Evolutionary conservation across 768 basidiomycete genomes (phyloP), one percentile per base, ranked within the genome.

Genomic region (Termitomyces sp.): DNA sequence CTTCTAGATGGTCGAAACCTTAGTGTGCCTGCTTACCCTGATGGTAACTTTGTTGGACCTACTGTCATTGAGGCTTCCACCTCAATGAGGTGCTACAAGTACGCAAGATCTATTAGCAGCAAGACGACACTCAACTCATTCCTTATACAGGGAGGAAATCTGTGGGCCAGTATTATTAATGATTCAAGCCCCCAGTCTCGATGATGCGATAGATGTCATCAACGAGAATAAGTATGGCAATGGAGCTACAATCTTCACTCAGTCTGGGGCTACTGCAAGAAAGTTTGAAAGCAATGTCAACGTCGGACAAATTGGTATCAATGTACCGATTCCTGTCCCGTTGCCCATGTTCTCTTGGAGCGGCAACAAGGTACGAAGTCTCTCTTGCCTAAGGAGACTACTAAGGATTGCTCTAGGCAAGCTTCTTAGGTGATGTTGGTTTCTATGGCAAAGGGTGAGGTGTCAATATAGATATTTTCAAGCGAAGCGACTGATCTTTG

Each of bases 231-330:
- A 72, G 61, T 98, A 97, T 68, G 90, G 96, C 10, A 98, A 98
- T 64, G 96, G 96, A 32, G 84, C 94, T 30, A 91, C 94, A n/a
- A 91, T 97, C 68, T 98, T 98, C 70, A 99, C 96, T 21, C 92
- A 97, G 73, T 91, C 89, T 14, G 97, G 96, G 16, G 91, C 96
- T 32, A 93, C 94, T 7, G 96, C 94, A n/a, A 84, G 96, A 56
- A 91, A 89, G 70, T 99, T 97, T 59, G 96, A 98, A 73, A 77
- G 76, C 12, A 80, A 86, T 45, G 85, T 96, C 53, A 91, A 98
- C 61, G 86, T 93, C 52, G 94, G 94, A 21, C 94, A 91, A 71
- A 83, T 99, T 65, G 96, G 96, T 42, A 84, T 98, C 70, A 98
- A 95, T 67, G 87, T 94, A 9, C 90, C 91, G 3, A 93, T 93